Evolutionary conservation across 495 filamentous ascomycete species (phyloP), one percentile per base, ranked within the genome.

Genomic region (Penicillium angulare): DNA sequence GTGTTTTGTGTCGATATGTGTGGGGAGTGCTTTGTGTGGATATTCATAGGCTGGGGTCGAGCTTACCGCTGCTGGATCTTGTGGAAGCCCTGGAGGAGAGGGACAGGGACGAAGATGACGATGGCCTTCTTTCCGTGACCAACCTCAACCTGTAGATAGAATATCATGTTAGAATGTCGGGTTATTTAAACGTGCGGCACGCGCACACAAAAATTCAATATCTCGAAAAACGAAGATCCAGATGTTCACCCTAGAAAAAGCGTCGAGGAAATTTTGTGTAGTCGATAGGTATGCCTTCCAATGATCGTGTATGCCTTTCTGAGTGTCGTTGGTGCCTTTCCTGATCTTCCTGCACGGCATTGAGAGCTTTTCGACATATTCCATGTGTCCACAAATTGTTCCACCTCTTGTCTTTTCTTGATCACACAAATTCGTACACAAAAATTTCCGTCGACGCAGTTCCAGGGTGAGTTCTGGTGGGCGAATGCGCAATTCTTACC

Each of bases 81-180:
- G 84, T 97, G 93, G 87, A 96, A 97, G 68, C 87, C 87, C 68
- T 81, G 79, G 66, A 98, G 88, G 69, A 92, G 86, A 71, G 93
- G 93, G 69, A 98, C 95, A 68, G 93, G 93, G 82, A 98, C 92
- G 86, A 98, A 98, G 86, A 98, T 90, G 79, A 97, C 90, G 79
- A 98, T 97, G 63, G 93, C 93, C 84, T 98, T 98, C 84, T 95
- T 96, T 85, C 93, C 93, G 80, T 96, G 90, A 79, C 92, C 92
- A 76, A 97, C 93, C 81, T 98, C 93, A 79, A 98, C 89, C 93
- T 96, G 77, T 69, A n/a, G 67, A 64, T 42, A 24, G 40, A 12
- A 50, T 42, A 47, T 27, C 23, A 59, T 59, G 56, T 66, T 53
- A 69, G 65, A 59, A 56, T 21, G 36, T 50, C 27, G 26, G 46